These are phyloP conservation scores for Pulveroboletus sp. DNA, from an alignment of 768 basidiomycete genomes.

Conservation along the genomic window DNA sequence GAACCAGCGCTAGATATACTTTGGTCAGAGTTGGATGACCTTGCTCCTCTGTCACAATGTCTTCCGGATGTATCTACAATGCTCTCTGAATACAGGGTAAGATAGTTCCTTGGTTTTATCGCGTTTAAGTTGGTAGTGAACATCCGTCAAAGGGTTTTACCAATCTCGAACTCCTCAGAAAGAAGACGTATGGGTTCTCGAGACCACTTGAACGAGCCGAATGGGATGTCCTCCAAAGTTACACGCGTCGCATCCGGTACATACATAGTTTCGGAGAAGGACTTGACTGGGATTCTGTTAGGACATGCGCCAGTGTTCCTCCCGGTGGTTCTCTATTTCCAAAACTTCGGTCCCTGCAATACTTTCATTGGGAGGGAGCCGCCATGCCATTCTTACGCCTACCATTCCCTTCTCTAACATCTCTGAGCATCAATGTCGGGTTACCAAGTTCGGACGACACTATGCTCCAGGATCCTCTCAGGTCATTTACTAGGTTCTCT, in stretches of 20 bases:
- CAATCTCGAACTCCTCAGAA: neutral
- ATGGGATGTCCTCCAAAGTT: no score
- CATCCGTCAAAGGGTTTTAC: neutral
- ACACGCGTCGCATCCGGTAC: no score
- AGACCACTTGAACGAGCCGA: neutral
- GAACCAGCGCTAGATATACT: conserved; percentile 5
- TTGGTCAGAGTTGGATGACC: no score
- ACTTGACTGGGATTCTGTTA: no score
- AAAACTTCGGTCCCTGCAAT: no score
- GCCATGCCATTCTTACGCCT: neutral
- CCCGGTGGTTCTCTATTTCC: no score
- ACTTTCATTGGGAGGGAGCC: no score
- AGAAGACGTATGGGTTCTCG: neutral
- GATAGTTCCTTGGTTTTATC: neutral
- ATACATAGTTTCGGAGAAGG: no score
- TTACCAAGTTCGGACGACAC: no score
- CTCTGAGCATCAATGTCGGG: no score
- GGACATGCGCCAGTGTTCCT: no score
- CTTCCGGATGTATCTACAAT: conserved; percentile 1
- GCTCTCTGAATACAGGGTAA: neutral
- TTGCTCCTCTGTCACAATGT: neutral
- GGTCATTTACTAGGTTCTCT: neutral
- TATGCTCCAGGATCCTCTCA: neutral
- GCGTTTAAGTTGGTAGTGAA: neutral
- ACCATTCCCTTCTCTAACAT: neutral